Conservation (phyloP, 2,329 filamentous ascomycete species). For the Stylonectria norvegica region DNA sequence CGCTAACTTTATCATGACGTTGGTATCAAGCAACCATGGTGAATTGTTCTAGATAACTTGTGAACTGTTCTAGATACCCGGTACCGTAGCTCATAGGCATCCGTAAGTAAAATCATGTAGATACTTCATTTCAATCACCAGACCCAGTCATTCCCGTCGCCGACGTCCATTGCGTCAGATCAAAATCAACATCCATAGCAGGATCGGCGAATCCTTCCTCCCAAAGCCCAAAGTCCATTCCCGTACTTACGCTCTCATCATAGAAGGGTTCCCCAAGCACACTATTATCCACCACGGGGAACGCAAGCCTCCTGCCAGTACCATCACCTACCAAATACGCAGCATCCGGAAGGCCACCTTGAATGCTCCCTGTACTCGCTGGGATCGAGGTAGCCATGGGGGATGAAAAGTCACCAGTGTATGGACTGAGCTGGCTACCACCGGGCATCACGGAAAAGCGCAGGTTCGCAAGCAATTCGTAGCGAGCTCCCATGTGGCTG, state of each 20-base stretch:
- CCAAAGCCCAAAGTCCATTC: slow-evolving; percentile 35
- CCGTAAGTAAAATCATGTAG: too few relatives aligned
- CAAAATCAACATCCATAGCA: slow-evolving; percentile 31
- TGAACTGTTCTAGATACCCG: too few relatives aligned
- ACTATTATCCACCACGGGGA: slow-evolving; percentile 29
- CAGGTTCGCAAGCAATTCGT: slow-evolving; percentile 3
- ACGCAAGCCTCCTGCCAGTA: slow-evolving; percentile 14
- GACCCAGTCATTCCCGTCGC: slow-evolving; percentile 8
- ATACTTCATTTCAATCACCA: too few relatives aligned
- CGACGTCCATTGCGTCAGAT: slow-evolving; percentile 30
- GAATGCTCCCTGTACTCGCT: not conserved
- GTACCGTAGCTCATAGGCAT: too few relatives aligned
- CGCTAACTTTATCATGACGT: too few relatives aligned
- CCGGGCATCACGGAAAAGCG: not conserved
- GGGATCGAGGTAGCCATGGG: not conserved
- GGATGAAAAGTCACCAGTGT: too few relatives aligned
- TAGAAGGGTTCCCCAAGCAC: slow-evolving; percentile 29
- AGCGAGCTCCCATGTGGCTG: slow-evolving; percentile 4
- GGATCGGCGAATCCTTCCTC: slow-evolving; percentile 38
- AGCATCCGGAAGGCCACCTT: not conserved
- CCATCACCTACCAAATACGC: not conserved
- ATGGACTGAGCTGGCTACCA: not conserved
- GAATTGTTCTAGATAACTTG: too few relatives aligned
- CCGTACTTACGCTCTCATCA: slow-evolving; percentile 24
- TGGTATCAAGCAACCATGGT: too few relatives aligned